phyloP scores from a whole-genome alignment of 176 grass and related monocot genomes.

The Coix lacrymajobi region DNA sequence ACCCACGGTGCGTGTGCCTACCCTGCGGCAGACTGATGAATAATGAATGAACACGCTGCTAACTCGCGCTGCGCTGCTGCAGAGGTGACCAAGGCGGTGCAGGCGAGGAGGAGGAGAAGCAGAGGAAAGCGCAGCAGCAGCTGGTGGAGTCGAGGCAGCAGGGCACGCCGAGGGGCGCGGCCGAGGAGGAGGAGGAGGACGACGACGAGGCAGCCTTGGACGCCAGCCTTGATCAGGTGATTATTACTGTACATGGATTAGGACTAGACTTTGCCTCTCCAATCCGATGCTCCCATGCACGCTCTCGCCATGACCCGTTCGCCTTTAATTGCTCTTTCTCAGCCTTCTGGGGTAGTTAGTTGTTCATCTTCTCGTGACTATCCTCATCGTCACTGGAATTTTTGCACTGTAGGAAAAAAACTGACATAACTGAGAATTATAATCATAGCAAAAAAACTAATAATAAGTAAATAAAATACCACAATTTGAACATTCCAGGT shows the following conservation, averaged over 20 bases:
- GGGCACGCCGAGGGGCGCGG: neutral
- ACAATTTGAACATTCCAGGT: neutral
- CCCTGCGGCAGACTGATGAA: neutral
- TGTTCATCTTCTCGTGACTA: constrained; percentile 37
- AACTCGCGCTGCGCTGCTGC: neutral
- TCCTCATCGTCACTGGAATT: neutral
- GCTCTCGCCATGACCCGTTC: constrained; percentile 28
- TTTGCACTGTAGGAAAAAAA: neutral
- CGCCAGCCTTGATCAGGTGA: constrained; percentile 47
- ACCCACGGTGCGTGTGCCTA: constrained; percentile 62
- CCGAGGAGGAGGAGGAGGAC: neutral
- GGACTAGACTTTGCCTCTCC: constrained; percentile 4
- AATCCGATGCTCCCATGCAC: constrained; percentile 32
- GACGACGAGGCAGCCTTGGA: constrained; percentile 45
- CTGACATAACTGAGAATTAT: neutral
- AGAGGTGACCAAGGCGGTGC: constrained; percentile 87
- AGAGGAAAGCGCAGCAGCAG: constrained; percentile 52
- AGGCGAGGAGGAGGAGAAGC: constrained; percentile 72
- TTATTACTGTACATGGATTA: neutral
- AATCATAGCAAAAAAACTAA: neutral
- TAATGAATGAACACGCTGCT: neutral
- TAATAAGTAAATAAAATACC: neutral
- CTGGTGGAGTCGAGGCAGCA: constrained; percentile 25
- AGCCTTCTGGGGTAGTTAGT: neutral
- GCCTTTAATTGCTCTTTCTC: constrained; percentile 12